phyloP scores from a whole-genome alignment of 2,329 filamentous ascomycete genomes.

The Scedosporium aurantiacum region DNA sequence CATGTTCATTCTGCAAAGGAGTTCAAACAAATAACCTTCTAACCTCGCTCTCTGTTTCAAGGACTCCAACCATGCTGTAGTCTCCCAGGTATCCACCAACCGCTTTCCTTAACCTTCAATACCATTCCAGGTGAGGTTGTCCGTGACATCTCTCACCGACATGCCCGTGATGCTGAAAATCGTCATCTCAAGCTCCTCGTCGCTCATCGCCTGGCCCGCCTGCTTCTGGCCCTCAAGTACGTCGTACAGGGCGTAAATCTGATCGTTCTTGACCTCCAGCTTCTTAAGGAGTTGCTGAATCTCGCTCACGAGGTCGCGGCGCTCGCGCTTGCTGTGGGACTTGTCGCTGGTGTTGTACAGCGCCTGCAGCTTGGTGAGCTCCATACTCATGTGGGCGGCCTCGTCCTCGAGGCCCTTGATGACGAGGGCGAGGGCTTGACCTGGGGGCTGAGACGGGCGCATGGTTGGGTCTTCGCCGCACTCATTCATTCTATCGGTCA shows the following conservation, averaged over 20 bases:
- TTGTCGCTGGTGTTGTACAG: constrained; percentile 58
- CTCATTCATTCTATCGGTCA: constrained; percentile 43
- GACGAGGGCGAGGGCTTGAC: constrained; percentile 65
- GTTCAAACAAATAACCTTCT: no score
- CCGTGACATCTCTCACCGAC: constrained; percentile 30
- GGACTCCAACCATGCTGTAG: not conserved
- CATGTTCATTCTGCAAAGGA: no score
- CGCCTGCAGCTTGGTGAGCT: constrained; percentile 50
- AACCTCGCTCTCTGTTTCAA: not conserved
- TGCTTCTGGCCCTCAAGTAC: constrained; percentile 71
- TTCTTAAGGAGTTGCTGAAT: constrained; percentile 51
- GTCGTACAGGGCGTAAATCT: constrained; percentile 75
- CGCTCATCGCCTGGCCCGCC: constrained; percentile 49
- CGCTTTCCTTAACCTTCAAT: constrained; percentile 6
- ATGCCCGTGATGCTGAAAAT: constrained; percentile 42
- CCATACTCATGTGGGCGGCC: constrained; percentile 61
- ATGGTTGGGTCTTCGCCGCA: constrained; percentile 35
- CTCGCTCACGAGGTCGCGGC: constrained; percentile 47
- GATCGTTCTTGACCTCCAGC: constrained; percentile 63
- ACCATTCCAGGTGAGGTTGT: constrained; percentile 29
- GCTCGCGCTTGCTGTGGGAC: constrained; percentile 51
- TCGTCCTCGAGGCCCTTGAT: constrained; percentile 77
- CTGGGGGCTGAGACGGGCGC: constrained; percentile 58
- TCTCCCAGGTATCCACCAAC: not conserved
- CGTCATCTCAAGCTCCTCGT: constrained; percentile 54